Evolutionary conservation across 768 basidiomycete genomes (phyloP).

Genomic region (Suillus subalutaceus): DNA sequence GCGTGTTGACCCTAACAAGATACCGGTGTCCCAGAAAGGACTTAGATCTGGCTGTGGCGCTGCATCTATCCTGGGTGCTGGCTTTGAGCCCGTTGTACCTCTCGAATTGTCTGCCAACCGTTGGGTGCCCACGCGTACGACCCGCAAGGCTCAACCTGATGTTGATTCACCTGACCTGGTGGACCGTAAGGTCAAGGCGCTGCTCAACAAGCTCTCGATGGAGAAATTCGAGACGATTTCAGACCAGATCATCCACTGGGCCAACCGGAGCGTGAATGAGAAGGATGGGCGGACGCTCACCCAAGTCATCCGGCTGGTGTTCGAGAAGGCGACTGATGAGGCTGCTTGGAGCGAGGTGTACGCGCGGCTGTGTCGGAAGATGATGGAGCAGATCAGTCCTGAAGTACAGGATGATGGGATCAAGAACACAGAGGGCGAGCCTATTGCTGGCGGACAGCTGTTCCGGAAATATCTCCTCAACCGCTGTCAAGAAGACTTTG

Average conservation of each 20-base stretch:
- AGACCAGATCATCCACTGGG: too few species aligned
- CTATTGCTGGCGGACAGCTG: conserved; percentile 87
- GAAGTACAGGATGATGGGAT: conserved; percentile 90
- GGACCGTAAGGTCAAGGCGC: too few species aligned
- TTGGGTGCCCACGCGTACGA: too few species aligned
- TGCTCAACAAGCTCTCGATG: too few species aligned
- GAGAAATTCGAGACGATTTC: too few species aligned
- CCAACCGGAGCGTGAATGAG: too few species aligned
- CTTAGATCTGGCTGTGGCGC: conserved; percentile 27
- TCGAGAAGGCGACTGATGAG: too few species aligned
- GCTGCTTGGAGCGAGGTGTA: conserved; percentile 90
- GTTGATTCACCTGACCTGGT: too few species aligned
- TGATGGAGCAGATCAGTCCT: conserved; percentile 85
- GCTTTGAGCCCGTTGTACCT: conserved; percentile 72
- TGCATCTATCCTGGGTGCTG: conserved; percentile 7
- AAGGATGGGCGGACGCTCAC: too few species aligned
- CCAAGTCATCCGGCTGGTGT: too few species aligned
- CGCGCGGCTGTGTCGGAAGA: conserved; percentile 55
- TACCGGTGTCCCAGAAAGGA: conserved; percentile 37
- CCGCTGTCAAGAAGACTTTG: conserved; percentile 43
- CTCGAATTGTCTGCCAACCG: conserved; percentile 47
- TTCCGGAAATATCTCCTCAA: conserved; percentile 98
- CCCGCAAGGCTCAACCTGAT: too few species aligned
- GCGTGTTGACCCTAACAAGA: conserved; percentile 39
- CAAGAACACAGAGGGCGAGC: conserved; percentile 77